Evolutionary conservation across 352 stramenopile genomes (phyloP), one percentile per base, ranked within the genome.

Genomic region (Globisporangium heterothallicum): DNA sequence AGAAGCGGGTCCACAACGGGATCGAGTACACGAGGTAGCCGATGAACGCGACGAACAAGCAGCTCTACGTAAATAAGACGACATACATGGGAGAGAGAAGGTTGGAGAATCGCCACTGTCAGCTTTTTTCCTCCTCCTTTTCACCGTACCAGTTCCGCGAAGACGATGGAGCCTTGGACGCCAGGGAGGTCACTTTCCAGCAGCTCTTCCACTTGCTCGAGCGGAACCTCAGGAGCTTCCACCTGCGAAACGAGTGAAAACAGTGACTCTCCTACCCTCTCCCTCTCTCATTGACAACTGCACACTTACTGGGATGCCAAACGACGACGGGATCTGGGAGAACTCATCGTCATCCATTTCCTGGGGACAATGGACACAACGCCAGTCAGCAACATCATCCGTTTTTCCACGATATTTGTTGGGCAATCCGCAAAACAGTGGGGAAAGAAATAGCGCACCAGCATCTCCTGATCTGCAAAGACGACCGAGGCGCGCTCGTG

Each of bases 41-140:
- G 42, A 84, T 79, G 41, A 84, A 86, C 6, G 63, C 71, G 22
- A 84, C 73, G 34, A 86, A 86, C 21, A 79, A 52, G 56, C 75
- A 83, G 44, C 73, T 86, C 68, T 84, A 29, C 48, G 7, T 2
- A 21, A 35, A 57, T 35, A 30, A 49, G n/a, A 30, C 42, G 6
- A 52, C 21, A 7, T 26, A 29, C 9, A 18, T 30, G 36, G 10
- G 1, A 49, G 21, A 41, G 25, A 40, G 29, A 25, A 42, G 5
- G 9, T 1, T 19, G 8, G n/a, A n/a, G n/a, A n/a, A n/a, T n/a
- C n/a, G n/a, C n/a, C n/a, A n/a, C n/a, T n/a, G n/a, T n/a, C n/a
- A n/a, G n/a, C n/a, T n/a, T n/a, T n/a, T n/a, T n/a, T n/a, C n/a
- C n/a, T n/a, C n/a, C n/a, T n/a, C n/a, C n/a, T n/a, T n/a, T n/a